Percentiles rank a stretch among this genome's conserved stretches.
These are phyloP conservation scores for Fraxinus platypoda DNA, from an alignment of 305 asterid genomes.

Conservation along the genomic window DNA sequence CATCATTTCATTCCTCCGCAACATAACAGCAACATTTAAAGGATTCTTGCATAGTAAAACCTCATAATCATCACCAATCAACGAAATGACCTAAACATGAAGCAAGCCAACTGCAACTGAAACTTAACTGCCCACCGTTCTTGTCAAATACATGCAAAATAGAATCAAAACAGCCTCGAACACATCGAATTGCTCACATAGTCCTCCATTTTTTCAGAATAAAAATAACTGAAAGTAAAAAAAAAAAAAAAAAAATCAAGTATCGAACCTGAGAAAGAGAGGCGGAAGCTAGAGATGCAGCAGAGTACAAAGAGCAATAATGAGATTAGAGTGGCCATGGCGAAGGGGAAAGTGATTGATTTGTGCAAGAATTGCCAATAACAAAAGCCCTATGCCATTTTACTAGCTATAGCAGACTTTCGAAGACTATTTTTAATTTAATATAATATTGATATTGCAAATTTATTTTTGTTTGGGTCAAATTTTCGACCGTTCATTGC, in stretches of 20 bases:
- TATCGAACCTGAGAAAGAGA: constrained; percentile 52
- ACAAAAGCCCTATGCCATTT: constrained; percentile 51
- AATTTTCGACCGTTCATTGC: background rate
- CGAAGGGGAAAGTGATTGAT: constrained; percentile 22
- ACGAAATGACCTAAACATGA: background rate
- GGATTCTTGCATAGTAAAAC: background rate
- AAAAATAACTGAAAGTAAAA: background rate
- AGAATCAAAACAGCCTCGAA: background rate
- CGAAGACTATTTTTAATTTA: background rate
- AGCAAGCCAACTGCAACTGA: background rate
- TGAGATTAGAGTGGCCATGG: constrained; percentile 51
- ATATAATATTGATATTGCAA: background rate
- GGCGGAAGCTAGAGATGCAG: constrained; percentile 37
- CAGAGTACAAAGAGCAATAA: constrained; percentile 35
- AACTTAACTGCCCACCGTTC: background rate
- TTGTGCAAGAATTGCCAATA: background rate
- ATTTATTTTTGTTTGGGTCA: background rate
- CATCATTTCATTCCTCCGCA: background rate
- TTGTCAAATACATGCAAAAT: background rate
- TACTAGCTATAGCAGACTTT: background rate
- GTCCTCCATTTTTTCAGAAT: background rate
- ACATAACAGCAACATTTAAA: background rate
- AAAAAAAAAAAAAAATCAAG: background rate
- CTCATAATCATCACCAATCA: background rate
- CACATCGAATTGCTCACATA: background rate